Evolutionary conservation across 2,329 filamentous ascomycete genomes (phyloP).

Genomic region (Elsinoe necatrix): DNA sequence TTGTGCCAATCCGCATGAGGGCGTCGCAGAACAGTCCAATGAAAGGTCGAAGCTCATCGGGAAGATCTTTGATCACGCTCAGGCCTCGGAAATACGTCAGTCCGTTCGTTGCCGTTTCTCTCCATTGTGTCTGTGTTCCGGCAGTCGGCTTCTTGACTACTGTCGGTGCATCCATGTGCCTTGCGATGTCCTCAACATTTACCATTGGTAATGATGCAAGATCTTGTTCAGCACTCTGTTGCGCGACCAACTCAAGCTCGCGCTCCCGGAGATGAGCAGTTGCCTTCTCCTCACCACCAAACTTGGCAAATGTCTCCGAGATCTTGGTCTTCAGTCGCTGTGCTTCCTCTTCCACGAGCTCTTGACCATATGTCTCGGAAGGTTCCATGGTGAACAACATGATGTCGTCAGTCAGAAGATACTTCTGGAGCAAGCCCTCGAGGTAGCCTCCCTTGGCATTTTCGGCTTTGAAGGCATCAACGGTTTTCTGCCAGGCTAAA

Average conservation of each 20-base stretch:
- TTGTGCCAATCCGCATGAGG: constrained; percentile 87
- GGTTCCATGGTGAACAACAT: constrained; percentile 93
- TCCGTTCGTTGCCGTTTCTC: constrained; percentile 87
- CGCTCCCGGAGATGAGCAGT: constrained; percentile 63
- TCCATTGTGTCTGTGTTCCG: constrained; percentile 60
- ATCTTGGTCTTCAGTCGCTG: constrained; percentile 68
- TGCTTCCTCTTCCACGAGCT: constrained; percentile 69
- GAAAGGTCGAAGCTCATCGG: constrained; percentile 73
- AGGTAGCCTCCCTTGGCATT: constrained; percentile 72
- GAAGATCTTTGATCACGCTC: constrained; percentile 68
- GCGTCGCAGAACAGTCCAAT: constrained; percentile 86
- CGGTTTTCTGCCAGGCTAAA: constrained; percentile 83
- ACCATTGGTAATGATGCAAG: constrained; percentile 82
- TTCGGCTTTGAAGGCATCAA: constrained; percentile 69
- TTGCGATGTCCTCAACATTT: constrained; percentile 79
- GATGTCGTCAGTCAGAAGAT: constrained; percentile 76
- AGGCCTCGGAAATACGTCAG: constrained; percentile 92
- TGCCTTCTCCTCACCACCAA: constrained; percentile 63
- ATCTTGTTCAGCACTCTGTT: constrained; percentile 53
- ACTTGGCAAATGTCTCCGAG: constrained; percentile 55
- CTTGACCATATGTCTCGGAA: constrained; percentile 62
- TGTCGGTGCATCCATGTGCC: constrained; percentile 59
- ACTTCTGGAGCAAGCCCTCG: constrained; percentile 78
- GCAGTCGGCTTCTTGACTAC: constrained; percentile 43
- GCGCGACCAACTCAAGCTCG: constrained; percentile 69